Base-by-base conservation (phyloP, 306 rosid species). In the Hylodesmum podocarpum region DNA sequence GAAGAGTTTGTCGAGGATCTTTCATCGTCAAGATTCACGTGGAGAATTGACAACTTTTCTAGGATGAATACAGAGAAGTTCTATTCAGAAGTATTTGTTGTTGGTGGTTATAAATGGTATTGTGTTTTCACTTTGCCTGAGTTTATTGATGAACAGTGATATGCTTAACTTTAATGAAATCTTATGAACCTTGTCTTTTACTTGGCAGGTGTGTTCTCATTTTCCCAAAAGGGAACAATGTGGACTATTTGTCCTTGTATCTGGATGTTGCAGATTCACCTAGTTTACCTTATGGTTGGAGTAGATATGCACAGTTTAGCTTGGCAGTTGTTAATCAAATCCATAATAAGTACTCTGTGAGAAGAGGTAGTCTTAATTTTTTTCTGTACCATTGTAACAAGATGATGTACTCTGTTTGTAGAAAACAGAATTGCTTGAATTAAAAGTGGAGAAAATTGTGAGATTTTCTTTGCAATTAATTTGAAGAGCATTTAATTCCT, bases 1-100 rank as follows among this genome's bases (percentile, higher is more conserved):
- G 98, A 93, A 28, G 98, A 93, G 85, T 93, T 93, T 75, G 84
- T 81, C 36, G 91, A 93, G 98, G 98, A 89, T 81, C 91, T 96
- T 80, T 84, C 93, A 8, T 83, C 91, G 5, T 70, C 87, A 15
- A 87, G 87, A 80, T 93, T 87, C 83, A 88, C 94, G 0, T 93
- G 98, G 98, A 91, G 83, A 78, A 88, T 91, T 47, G 90, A 88
- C 19, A 89, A 87, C 88, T 93, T 93, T 33, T 75, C 93, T 34
- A 86, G 90, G 87, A 66, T 81, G 83, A 88, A 89, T 77, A 57
- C 70, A 0, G 89, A 93, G 86, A 91, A 87, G 87, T 86, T 85
- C 55, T 89, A 89, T 75, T 93, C 96, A 8, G 97, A 93, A 12
- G 22, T 79, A 70, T 93, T 93, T 67, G 7, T 76, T 25, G 97